A percentile compares a stretch with the other conserved stretches of the same genome.
These are phyloP conservation scores for Plectosphaerella plurivora DNA, from an alignment of 2,329 filamentous ascomycete species.

Conservation along the genomic window DNA sequence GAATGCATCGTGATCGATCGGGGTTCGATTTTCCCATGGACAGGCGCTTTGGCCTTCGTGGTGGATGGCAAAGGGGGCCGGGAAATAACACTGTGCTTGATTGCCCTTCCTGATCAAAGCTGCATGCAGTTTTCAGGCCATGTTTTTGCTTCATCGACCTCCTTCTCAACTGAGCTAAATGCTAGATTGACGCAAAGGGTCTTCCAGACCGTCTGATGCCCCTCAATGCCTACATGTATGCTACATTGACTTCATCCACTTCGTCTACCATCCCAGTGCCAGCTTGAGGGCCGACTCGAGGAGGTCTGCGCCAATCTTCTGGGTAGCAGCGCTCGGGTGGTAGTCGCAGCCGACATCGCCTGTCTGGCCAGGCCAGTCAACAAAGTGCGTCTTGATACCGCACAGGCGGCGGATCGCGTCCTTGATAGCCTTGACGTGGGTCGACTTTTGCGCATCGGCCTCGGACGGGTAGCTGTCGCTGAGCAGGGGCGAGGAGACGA, in stretches of 20 bases:
- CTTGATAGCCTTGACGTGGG: slow-evolving; percentile 26
- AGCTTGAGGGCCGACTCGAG: slow-evolving; percentile 20
- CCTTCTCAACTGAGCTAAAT: too few relatives aligned
- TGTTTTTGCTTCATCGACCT: too few relatives aligned
- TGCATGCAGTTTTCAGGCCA: too few relatives aligned
- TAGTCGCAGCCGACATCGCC: slow-evolving; percentile 36
- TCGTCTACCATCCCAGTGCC: slow-evolving; percentile 8
- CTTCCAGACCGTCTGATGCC: too few relatives aligned
- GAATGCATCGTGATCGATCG: too few relatives aligned
- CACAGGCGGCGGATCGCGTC: slow-evolving; percentile 25
- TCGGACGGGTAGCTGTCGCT: slow-evolving; percentile 29
- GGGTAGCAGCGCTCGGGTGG: slow-evolving; percentile 33
- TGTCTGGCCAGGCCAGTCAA: slow-evolving; percentile 35
- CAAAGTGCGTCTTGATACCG: slow-evolving; percentile 25
- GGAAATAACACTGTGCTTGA: too few relatives aligned
- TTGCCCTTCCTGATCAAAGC: too few relatives aligned
- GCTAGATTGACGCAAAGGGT: too few relatives aligned
- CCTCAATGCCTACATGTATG: too few relatives aligned
- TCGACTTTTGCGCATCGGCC: slow-evolving; percentile 31
- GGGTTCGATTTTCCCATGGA: too few relatives aligned
- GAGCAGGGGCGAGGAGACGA: slow-evolving; percentile 34
- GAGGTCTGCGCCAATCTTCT: slow-evolving; percentile 22
- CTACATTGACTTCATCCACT: background rate
- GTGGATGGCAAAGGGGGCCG: too few relatives aligned
- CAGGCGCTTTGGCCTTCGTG: too few relatives aligned